Conservation (phyloP, 1,139 yeast genomes). For the Pichia kudriavzevii region DNA sequence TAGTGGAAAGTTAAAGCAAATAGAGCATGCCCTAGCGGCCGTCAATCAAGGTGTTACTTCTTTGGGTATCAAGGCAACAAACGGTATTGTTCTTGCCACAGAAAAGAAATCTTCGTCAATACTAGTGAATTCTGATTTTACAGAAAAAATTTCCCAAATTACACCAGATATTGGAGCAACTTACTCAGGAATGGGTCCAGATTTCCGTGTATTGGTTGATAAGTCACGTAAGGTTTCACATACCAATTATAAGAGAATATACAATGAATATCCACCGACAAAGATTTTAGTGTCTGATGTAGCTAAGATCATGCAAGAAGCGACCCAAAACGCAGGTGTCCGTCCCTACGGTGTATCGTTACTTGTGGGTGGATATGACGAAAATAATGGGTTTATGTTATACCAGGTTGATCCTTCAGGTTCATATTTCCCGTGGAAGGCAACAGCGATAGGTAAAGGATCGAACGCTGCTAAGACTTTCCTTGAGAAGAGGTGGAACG, state of each 20-base stretch:
- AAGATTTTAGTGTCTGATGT: slow-evolving; percentile 89
- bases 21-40: slow-evolving; percentile 95
- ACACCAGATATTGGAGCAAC: slow-evolving; percentile 97
- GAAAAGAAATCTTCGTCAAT: slow-evolving; percentile 85
- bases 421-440: slow-evolving; percentile 99
- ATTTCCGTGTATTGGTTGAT: slow-evolving; percentile 89
- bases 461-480: slow-evolving; percentile 93
- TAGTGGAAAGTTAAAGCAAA: slow-evolving; percentile 93
- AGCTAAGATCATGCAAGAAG: slow-evolving; percentile 95
- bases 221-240: slow-evolving; percentile 91
- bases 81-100: slow-evolving; percentile 95
- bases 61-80: slow-evolving; percentile 90
- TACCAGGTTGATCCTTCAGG: slow-evolving; percentile 99
- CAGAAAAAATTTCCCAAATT: slow-evolving; percentile 71
- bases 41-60: slow-evolving; percentile 98
- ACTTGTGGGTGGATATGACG: slow-evolving; percentile 91
- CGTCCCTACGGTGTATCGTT: slow-evolving; percentile 96
- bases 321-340: slow-evolving; percentile 97
- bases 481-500: slow-evolving; percentile 96
- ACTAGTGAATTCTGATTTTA: slow-evolving; percentile 65
- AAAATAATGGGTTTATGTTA: slow-evolving; percentile 66
- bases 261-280: slow-evolving; percentile 96
- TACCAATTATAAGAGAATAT: slow-evolving; percentile 83
- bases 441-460: slow-evolving; percentile 97
- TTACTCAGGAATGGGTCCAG: slow-evolving; percentile 99